Evolutionary conservation across 345 rosid genomes (phyloP).

Genomic region (Passiflora organensis): DNA sequence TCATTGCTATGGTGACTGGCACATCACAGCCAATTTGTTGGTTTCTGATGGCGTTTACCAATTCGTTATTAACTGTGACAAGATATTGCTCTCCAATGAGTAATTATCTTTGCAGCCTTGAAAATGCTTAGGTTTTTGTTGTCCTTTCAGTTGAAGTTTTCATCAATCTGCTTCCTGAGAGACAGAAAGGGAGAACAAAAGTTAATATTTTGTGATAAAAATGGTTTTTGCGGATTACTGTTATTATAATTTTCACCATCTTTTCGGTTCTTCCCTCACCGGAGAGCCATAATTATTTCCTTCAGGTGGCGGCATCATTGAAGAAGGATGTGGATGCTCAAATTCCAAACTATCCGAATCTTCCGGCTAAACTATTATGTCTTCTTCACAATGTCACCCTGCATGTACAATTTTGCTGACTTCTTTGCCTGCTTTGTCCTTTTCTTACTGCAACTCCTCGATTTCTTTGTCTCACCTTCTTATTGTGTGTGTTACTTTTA

Average conservation of each 20-base stretch:
- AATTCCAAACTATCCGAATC: slow-evolving; percentile 86
- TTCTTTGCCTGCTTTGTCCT: background rate
- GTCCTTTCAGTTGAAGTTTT: background rate
- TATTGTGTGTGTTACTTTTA: slow-evolving; percentile 30
- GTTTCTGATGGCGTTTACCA: no score
- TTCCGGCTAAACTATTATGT: slow-evolving; percentile 81
- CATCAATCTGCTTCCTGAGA: background rate
- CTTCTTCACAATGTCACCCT: slow-evolving; percentile 73
- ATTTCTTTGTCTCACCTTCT: background rate
- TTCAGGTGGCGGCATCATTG: slow-evolving; percentile 92
- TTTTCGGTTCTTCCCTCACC: no score
- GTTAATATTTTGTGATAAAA: slow-evolving; percentile 8
- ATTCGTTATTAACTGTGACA: no score
- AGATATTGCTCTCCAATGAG: background rate
- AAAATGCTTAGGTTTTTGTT: background rate
- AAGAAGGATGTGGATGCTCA: slow-evolving; percentile 69
- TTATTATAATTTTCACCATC: no score
- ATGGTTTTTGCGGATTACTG: slow-evolving; percentile 3
- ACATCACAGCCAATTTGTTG: no score
- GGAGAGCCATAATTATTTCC: no score
- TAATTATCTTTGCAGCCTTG: background rate
- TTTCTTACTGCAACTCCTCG: background rate
- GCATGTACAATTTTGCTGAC: slow-evolving; percentile 46
- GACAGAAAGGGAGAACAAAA: slow-evolving; percentile 1
- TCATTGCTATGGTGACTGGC: no score